Base-by-base conservation (phyloP, 176 grass and related monocot species). In the Carex kokanica region DNA sequence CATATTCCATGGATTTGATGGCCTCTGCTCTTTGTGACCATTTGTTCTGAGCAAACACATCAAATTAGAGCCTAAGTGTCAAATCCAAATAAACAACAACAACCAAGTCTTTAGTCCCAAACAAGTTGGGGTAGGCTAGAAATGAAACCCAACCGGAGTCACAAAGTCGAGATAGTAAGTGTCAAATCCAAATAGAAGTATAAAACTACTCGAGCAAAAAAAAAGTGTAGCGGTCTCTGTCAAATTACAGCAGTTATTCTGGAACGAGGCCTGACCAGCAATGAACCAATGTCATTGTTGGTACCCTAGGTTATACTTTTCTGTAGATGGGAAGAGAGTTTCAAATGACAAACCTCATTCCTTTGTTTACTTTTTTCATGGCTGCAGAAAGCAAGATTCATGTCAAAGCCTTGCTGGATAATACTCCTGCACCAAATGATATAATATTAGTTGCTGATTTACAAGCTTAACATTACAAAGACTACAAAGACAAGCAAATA, bases 341-440 rank as follows among this genome's bases (percentile, higher is more conserved):
- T 18, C 6, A 62, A 60, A 51, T 54, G 55, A 85, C 90, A 81
- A 88, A 93, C 97, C 97, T 96, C 93, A 45, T 78, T 92, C 73
- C 83, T 88, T 71, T 99, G 97, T 87, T 99, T 93, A 89, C 51
- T 78, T 25, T 95, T 98, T 70, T 95, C 96, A 71, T 99, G 89
- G 80, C 94, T 93, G 83, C 91, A 96, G 49, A 92, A 92, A 75
- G 97, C 93, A 81, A 92, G 67, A 18, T 88, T 96, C 89, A 86
- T 92, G 87, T 99, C 97, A 85, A 96, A 99, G 81, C 92, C 97
- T 84, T 90, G 84, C 86, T 92, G 93, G 80, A 92, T 85, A 91
- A 90, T 81, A 52, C 86, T 96, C 97, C 97, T 99, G 91, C 45
- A 72, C 23, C 61, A 86, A 86, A 74, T 74, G 80, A 83, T 74